Evolutionary conservation across 441 rosid species (phyloP), one percentile per base, ranked within the genome.

Genomic region (Euphorbia schlechtendalii): DNA sequence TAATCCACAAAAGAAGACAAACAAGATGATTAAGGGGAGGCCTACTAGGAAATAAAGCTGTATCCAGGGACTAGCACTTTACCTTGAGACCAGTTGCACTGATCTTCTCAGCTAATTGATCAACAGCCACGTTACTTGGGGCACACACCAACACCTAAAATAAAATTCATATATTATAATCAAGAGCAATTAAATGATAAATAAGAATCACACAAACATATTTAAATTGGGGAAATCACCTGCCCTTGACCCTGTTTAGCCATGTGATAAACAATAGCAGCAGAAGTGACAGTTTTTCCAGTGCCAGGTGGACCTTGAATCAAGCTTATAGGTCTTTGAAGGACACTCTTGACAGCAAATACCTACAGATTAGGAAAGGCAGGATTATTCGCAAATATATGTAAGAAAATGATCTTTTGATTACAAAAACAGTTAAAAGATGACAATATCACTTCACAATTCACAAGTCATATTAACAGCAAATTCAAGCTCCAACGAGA

Each of bases 261-360:
- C 99, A 95, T 95, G 82, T 95, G 97, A 83, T 84, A 95, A 51
- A 95, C 99, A 78, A 95, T 92, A 70, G 98, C 98, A 8, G 99
- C 98, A 63, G 99, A 95, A 59, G 98, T 95, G 71, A 95, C 99
- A 64, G 99, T 95, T 86, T 95, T 95, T 51, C 99, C 98, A 8
- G 99, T 92, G 56, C 99, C 99, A 75, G 98, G 97, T 54, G 99
- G 98, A 69, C 96, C 99, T 83, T 89, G 99, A 74, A 95, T 95
- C 84, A 95, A 82, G 74, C 97, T 95, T 71, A 95, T 85, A 59
- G 98, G 99, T 78, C 85, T 90, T 79, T 95, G 99, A 69, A 95
- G 98, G 61, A 92, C 99, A 78, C 88, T 92, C 85, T 92, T 95
- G 46, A 88, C 99, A 14, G 99, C 99, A 86, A 81, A 86, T 71